These are phyloP conservation scores for Saururus chinensis DNA, from an alignment of 164 flowering plant species.

Conservation along the genomic window DNA sequence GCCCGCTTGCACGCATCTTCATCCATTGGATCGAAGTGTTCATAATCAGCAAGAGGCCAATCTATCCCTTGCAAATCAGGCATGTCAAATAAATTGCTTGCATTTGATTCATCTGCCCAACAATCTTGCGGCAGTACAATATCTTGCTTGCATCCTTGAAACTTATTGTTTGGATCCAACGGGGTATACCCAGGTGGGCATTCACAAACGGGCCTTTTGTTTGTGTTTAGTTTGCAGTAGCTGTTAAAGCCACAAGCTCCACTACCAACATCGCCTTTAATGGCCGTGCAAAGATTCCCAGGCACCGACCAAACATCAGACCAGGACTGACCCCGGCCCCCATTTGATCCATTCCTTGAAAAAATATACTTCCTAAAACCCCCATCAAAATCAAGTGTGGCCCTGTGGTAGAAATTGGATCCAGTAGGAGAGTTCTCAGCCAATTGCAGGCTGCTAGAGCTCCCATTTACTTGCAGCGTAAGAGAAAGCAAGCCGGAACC, in stretches of 20 bases:
- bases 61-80: conserved; percentile 13
- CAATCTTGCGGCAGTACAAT: conserved; percentile 23
- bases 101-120: background rate
- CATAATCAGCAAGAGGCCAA: conserved; percentile 39
- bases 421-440: background rate
- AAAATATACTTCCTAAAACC: conserved; percentile 24
- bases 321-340: conserved; percentile 9
- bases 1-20: conserved; percentile 28
- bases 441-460: background rate
- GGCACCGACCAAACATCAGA: conserved; percentile 6
- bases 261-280: background rate
- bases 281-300: conserved; percentile 10
- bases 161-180: conserved; percentile 27
- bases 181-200: conserved; percentile 28
- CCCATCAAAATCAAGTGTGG: conserved; percentile 36
- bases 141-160: conserved; percentile 31
- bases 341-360: conserved; percentile 11
- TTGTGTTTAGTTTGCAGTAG: conserved; percentile 18
- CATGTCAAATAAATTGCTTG: background rate
- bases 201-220: conserved; percentile 15
- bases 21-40: background rate
- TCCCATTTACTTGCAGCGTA: conserved; percentile 7
- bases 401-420: conserved; percentile 23
- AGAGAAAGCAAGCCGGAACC: conserved; percentile 25
- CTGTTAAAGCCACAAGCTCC: conserved; percentile 35